These are phyloP conservation scores for Spongispora temasekensis DNA, from an alignment of 1,284 basidiomycete genomes.

Conservation along the genomic window DNA sequence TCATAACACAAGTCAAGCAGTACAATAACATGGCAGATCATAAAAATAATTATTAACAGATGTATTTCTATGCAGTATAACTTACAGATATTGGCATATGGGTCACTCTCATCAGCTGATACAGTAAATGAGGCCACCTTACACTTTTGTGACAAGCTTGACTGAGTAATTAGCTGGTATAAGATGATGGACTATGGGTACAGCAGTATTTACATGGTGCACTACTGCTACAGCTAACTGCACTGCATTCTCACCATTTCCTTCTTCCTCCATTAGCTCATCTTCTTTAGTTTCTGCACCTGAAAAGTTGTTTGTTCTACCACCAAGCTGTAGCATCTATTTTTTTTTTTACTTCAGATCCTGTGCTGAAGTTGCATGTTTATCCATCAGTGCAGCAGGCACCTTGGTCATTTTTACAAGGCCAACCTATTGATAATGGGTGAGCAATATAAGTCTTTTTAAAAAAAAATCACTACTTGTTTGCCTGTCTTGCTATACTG, in stretches of 20 bases:
- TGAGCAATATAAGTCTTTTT: background rate
- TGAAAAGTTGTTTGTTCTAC: too few species aligned
- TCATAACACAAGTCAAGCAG: too few species aligned
- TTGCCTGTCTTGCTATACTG: background rate
- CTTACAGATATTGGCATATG: background rate
- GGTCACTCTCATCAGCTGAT: background rate
- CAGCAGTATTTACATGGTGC: background rate
- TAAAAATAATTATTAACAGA: background rate
- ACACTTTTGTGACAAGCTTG: background rate
- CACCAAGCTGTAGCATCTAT: too few species aligned
- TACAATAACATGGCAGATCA: background rate
- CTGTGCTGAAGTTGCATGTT: background rate
- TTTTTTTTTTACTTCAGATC: background rate
- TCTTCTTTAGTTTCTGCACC: too few species aligned
- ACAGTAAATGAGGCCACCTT: background rate
- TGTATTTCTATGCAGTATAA: background rate
- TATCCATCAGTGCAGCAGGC: background rate
- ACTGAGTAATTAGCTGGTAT: background rate
- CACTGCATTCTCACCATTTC: too few species aligned
- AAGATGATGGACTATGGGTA: background rate
- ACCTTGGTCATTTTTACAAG: background rate
- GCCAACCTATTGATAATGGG: background rate
- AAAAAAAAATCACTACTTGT: background rate
- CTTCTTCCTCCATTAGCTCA: too few species aligned
- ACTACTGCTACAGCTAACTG: too few species aligned